Evolutionary conservation across 139 green algal genomes (phyloP).

Genomic region (Chlamydomonas incerta): DNA sequence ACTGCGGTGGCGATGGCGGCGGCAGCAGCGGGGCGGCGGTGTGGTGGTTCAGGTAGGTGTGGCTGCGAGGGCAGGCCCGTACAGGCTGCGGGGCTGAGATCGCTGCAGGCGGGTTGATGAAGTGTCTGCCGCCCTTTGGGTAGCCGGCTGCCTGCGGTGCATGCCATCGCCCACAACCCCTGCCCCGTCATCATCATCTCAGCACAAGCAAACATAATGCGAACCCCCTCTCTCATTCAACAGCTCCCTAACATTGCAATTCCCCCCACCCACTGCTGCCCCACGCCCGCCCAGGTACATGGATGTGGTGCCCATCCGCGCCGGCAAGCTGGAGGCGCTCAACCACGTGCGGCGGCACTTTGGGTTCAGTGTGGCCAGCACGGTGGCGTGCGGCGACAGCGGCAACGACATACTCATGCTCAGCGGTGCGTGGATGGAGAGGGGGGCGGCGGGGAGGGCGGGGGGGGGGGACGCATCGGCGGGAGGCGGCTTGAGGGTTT

Average conservation of each 20-base stretch:
- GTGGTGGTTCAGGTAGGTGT: too few relatives aligned
- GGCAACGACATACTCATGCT: constrained; percentile 97
- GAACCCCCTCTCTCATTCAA: background rate
- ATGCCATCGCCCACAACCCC: too few relatives aligned
- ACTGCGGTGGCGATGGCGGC: too few relatives aligned
- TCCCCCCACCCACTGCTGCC: background rate
- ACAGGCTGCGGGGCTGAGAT: too few relatives aligned
- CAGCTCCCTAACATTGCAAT: background rate
- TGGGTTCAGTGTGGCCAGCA: constrained; percentile 67
- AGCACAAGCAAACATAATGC: too few relatives aligned
- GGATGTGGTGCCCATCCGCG: constrained; percentile 80
- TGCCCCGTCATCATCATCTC: too few relatives aligned
- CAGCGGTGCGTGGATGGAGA: constrained; percentile 58
- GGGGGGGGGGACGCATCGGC: background rate
- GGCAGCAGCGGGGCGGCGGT: too few relatives aligned
- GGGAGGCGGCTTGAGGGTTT: background rate
- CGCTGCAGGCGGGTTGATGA: too few relatives aligned
- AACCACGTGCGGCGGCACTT: constrained; percentile 82
- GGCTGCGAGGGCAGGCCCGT: too few relatives aligned
- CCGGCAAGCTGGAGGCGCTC: constrained; percentile 86
- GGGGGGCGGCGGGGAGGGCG: background rate
- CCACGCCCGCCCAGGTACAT: constrained; percentile 75
- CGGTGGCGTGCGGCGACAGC: constrained; percentile 90
- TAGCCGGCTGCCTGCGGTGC: too few relatives aligned
- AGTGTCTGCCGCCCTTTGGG: too few relatives aligned